Conservation (phyloP, 2,329 filamentous ascomycete genomes). For the Onygena corvina region DNA sequence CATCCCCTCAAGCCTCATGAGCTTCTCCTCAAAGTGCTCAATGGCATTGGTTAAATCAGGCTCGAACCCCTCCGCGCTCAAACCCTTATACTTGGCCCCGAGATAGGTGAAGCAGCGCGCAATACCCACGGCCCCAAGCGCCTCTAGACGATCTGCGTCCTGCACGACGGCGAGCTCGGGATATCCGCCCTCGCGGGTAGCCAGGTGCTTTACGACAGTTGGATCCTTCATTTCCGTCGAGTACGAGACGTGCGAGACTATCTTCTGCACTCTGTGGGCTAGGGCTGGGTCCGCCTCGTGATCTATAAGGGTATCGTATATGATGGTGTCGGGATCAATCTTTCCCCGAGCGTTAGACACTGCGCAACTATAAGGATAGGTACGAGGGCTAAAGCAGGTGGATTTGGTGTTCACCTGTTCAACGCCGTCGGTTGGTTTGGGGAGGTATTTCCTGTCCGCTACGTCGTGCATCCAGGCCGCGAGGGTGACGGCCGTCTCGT, state of each 20-base stretch:
- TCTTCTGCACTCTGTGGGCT: slow-evolving; percentile 54
- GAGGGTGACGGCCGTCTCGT: slow-evolving; percentile 51
- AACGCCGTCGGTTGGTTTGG: not conserved
- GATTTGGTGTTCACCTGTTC: slow-evolving; percentile 13
- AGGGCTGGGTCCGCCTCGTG: slow-evolving; percentile 46
- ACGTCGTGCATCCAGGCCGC: slow-evolving; percentile 75
- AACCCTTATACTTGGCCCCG: slow-evolving; percentile 42
- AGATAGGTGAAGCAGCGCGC: slow-evolving; percentile 66
- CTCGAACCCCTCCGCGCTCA: slow-evolving; percentile 19
- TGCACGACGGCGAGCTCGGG: slow-evolving; percentile 78
- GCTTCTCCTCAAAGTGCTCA: slow-evolving; percentile 64
- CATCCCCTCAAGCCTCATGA: slow-evolving; percentile 50
- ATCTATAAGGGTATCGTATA: slow-evolving; percentile 21
- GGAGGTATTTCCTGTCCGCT: slow-evolving; percentile 69
- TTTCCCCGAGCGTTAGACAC: slow-evolving; percentile 12
- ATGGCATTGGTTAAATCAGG: slow-evolving; percentile 53
- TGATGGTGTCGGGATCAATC: slow-evolving; percentile 22
- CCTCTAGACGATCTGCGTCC: slow-evolving; percentile 86
- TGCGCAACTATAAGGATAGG: not conserved
- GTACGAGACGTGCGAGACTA: slow-evolving; percentile 69
- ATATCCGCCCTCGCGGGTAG: slow-evolving; percentile 38
- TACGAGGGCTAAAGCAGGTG: not conserved
- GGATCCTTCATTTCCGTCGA: slow-evolving; percentile 59
- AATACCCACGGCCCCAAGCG: slow-evolving; percentile 75
- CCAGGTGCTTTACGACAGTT: slow-evolving; percentile 45